Conservation (phyloP, 2,329 filamentous ascomycete genomes). For the Fusarium sp. region DNA sequence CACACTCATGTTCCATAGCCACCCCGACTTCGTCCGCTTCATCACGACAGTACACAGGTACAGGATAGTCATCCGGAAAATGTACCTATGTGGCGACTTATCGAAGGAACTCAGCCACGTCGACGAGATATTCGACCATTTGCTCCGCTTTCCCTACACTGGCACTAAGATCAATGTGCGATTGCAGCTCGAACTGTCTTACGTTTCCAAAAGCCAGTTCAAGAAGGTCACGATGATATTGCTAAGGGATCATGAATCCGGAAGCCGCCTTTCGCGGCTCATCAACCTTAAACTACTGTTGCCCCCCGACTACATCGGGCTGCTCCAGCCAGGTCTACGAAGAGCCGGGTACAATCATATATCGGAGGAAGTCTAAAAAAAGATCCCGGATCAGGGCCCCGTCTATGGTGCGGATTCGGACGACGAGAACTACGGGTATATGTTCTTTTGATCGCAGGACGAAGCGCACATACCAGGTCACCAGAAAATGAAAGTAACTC, state of each 20-base stretch:
- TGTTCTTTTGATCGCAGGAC: background rate
- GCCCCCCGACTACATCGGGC: background rate
- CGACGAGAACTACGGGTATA: background rate
- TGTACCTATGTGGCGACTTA: background rate
- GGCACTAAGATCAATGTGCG: background rate
- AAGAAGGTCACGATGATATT: background rate
- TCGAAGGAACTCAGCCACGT: background rate
- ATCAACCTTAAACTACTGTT: background rate
- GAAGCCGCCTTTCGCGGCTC: background rate
- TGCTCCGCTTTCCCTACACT: too few species aligned
- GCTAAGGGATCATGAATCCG: background rate
- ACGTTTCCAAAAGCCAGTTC: background rate
- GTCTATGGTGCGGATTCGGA: background rate
- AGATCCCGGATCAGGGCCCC: too few species aligned
- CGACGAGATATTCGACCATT: too few species aligned
- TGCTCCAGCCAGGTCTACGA: too few species aligned
- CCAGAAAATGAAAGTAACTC: background rate
- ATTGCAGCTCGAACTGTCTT: background rate
- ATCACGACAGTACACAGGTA: too few species aligned
- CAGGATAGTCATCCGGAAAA: background rate
- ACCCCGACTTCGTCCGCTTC: too few species aligned
- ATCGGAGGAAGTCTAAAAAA: too few species aligned
- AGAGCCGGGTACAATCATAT: too few species aligned
- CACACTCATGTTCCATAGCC: background rate
- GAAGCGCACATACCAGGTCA: background rate